phyloP scores from a whole-genome alignment of 208 protist species.

The Trypanosoma platydactyli region DNA sequence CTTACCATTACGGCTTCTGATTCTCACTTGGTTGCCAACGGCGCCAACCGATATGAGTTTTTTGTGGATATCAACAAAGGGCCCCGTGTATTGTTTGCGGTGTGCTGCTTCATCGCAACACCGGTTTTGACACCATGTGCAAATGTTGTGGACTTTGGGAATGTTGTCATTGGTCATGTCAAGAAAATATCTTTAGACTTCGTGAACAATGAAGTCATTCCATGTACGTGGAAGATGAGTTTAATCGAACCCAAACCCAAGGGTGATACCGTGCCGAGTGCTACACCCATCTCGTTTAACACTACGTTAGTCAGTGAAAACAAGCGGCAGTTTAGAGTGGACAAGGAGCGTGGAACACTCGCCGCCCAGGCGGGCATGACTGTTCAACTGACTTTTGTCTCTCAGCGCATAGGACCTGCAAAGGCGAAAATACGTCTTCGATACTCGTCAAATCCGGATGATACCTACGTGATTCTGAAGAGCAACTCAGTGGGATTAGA shows the following conservation, averaged over 20 bases:
- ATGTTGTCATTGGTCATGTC: slow-evolving; percentile 81
- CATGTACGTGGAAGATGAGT: slow-evolving; percentile 87
- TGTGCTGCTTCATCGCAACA: slow-evolving; percentile 91
- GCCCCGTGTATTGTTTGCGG: slow-evolving; percentile 76
- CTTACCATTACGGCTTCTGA: slow-evolving; percentile 54
- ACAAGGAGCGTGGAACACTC: slow-evolving; percentile 68
- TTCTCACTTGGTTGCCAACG: slow-evolving; percentile 26
- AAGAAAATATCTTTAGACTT: slow-evolving; percentile 84
- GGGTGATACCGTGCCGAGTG: neutral
- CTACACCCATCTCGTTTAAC: neutral
- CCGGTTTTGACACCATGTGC: slow-evolving; percentile 75
- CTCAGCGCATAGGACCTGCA: slow-evolving; percentile 22
- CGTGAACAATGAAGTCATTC: slow-evolving; percentile 83
- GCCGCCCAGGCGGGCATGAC: slow-evolving; percentile 47
- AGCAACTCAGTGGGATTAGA: slow-evolving; percentile 38
- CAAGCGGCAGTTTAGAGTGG: slow-evolving; percentile 67
- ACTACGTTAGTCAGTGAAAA: neutral
- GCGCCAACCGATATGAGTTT: slow-evolving; percentile 75
- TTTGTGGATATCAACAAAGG: slow-evolving; percentile 84
- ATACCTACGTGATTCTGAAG: slow-evolving; percentile 45
- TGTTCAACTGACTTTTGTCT: slow-evolving; percentile 74
- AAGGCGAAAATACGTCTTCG: slow-evolving; percentile 50
- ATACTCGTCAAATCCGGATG: slow-evolving; percentile 60
- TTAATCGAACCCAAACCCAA: slow-evolving; percentile 39
- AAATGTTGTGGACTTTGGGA: slow-evolving; percentile 85